Percentiles rank a stretch among this genome's conserved stretches.
Conservation (phyloP, 176 grass and related monocot genomes). For the Aegilops sharonensis region DNA sequence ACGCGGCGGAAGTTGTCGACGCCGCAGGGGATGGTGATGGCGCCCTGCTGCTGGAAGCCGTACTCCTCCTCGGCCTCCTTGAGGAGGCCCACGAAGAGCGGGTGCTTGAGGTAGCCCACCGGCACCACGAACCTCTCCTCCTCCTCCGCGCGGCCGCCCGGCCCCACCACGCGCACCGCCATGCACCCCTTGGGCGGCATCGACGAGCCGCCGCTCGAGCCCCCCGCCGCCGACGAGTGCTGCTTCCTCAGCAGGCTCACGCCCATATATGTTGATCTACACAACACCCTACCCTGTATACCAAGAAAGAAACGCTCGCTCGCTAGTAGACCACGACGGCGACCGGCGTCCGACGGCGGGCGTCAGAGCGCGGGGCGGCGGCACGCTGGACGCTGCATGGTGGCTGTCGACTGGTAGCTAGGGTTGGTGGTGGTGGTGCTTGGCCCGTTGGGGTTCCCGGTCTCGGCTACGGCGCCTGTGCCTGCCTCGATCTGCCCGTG, state of each 20-base stretch:
- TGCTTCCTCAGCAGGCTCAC: slow-evolving; percentile 51
- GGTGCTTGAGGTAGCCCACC: slow-evolving; percentile 79
- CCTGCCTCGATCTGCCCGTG: neutral
- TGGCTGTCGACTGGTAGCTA: neutral
- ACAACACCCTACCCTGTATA: neutral
- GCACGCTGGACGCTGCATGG: slow-evolving; percentile 10
- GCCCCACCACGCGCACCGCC: slow-evolving; percentile 68
- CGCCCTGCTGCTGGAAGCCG: slow-evolving; percentile 83
- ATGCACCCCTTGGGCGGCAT: slow-evolving; percentile 88
- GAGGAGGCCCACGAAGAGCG: slow-evolving; percentile 71
- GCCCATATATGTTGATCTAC: neutral
- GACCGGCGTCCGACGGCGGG: neutral
- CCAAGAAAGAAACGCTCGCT: neutral
- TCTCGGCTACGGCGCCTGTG: slow-evolving; percentile 11
- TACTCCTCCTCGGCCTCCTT: slow-evolving; percentile 92
- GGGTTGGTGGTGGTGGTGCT: neutral
- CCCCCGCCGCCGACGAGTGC: slow-evolving; percentile 35
- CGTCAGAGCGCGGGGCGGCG: neutral
- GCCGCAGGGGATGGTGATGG: slow-evolving; percentile 91
- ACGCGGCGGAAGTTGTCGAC: slow-evolving; percentile 82
- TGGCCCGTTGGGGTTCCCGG: neutral
- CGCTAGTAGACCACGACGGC: neutral
- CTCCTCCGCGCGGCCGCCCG: slow-evolving; percentile 41
- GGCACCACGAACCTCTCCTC: slow-evolving; percentile 71
- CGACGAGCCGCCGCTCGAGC: neutral